A percentile compares a stretch with the other conserved stretches of the same genome.
Conservation (phyloP, 2,329 filamentous ascomycete species). For the Lizonia empirigonia region DNA sequence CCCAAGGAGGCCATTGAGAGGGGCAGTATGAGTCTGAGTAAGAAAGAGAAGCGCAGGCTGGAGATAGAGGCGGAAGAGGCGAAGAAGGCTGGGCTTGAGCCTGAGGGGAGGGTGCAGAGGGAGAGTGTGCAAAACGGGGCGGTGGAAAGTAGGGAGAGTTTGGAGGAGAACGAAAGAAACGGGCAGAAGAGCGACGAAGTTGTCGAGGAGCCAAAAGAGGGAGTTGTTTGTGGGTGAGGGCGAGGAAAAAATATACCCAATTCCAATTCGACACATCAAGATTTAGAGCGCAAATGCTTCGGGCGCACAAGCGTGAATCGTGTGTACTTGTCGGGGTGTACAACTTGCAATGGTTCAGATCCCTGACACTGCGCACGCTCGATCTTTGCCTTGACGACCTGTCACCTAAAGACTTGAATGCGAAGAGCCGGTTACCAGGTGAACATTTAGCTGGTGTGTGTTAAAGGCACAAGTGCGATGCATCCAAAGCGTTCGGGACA, state of each 20-base stretch:
- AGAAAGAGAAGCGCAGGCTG: conserved; percentile 61
- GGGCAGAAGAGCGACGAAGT: conserved; percentile 20
- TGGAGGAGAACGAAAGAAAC: conserved; percentile 15
- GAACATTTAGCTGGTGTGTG: too few relatives aligned
- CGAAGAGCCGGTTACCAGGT: too few relatives aligned
- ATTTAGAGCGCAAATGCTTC: too few relatives aligned
- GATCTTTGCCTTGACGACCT: too few relatives aligned
- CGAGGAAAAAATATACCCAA: background rate
- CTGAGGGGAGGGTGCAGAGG: conserved; percentile 60
- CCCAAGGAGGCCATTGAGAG: conserved; percentile 86
- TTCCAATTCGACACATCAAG: too few relatives aligned
- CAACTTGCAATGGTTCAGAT: too few relatives aligned
- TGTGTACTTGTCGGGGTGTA: too few relatives aligned
- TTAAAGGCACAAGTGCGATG: too few relatives aligned
- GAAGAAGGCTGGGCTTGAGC: conserved; percentile 38
- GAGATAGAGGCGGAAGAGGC: conserved; percentile 50
- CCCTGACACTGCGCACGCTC: too few relatives aligned
- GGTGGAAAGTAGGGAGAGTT: conserved; percentile 17
- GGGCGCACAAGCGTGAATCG: too few relatives aligned
- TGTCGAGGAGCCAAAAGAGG: conserved; percentile 52
- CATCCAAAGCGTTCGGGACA: too few relatives aligned
- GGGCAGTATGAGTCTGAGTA: conserved; percentile 75
- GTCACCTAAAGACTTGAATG: too few relatives aligned
- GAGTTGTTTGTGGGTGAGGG: conserved; percentile 51
- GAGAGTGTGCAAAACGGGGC: conserved; percentile 46